A percentile compares a stretch with the other conserved stretches of the same genome.
Evolutionary conservation across 2,329 filamentous ascomycete genomes (phyloP).

Genomic region (Mycosphaerelloides madeirae): DNA sequence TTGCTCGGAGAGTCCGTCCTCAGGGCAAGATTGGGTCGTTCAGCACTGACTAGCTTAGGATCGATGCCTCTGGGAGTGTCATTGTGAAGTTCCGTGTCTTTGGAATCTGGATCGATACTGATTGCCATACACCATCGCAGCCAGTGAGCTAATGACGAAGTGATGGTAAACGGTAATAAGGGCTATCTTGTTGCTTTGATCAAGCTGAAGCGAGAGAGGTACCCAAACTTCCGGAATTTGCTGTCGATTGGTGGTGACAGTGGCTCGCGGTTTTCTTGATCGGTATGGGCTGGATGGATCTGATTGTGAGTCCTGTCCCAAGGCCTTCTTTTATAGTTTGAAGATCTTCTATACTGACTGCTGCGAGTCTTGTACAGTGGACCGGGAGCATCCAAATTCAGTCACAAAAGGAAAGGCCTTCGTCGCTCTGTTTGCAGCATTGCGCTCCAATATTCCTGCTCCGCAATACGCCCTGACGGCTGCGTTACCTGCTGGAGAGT

Average conservation of each 20-base stretch:
- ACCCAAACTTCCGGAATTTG: background rate
- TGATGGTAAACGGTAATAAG: background rate
- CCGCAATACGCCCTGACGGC: background rate
- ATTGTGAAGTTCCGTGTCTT: background rate
- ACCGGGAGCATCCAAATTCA: conserved; percentile 3
- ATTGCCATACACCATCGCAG: background rate
- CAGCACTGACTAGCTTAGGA: background rate
- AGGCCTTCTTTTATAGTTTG: background rate
- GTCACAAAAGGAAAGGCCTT: background rate
- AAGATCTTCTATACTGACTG: background rate
- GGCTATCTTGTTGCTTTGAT: conserved; percentile 1
- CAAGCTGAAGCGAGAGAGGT: background rate
- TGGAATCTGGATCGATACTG: background rate
- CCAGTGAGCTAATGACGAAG: background rate
- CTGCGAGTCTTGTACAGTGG: background rate
- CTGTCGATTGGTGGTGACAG: conserved; percentile 3
- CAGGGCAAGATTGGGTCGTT: background rate
- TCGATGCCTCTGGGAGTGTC: background rate
- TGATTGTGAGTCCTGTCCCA: background rate
- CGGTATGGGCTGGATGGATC: background rate
- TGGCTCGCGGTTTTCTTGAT: background rate
- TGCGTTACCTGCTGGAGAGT: background rate
- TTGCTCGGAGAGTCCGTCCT: background rate
- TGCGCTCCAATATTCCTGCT: background rate
- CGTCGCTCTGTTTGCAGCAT: background rate